These are phyloP conservation scores for Eucalyptus shirleyi DNA, from an alignment of 345 rosid species.

Conservation along the genomic window DNA sequence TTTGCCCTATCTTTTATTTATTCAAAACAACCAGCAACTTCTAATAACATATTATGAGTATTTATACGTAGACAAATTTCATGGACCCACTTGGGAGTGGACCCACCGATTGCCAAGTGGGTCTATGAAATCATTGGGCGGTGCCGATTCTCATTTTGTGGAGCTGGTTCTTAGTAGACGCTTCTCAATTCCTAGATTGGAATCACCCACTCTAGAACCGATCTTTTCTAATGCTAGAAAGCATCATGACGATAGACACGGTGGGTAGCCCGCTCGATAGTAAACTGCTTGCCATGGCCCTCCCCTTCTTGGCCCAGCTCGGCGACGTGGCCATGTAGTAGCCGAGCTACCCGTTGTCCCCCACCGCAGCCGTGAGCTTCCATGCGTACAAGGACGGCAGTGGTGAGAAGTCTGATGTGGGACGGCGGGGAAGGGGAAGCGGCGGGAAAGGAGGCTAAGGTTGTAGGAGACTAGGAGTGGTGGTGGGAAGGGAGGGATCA, in stretches of 20 bases:
- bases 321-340: fast-evolving
- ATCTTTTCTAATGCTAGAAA: no score
- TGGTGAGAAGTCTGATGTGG: background rate
- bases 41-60: background rate
- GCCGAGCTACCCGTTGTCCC: background rate
- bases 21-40: background rate
- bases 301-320: background rate
- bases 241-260: background rate
- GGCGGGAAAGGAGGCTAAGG: background rate
- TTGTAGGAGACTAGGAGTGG: background rate
- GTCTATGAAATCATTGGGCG: background rate
- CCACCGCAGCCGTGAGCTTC: background rate
- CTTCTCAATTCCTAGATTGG: no score
- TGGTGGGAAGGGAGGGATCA: background rate
- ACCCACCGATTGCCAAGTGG: background rate
- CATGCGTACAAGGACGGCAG: background rate
- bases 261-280: background rate
- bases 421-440: background rate
- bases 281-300: no score
- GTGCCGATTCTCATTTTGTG: background rate
- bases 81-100: fast-evolving
- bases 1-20: background rate
- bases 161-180: fast-evolving
- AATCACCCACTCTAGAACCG: no score
- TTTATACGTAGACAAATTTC: no score